Base-by-base conservation (phyloP, 805 yeast species). In the Alloascoidea africana region DNA sequence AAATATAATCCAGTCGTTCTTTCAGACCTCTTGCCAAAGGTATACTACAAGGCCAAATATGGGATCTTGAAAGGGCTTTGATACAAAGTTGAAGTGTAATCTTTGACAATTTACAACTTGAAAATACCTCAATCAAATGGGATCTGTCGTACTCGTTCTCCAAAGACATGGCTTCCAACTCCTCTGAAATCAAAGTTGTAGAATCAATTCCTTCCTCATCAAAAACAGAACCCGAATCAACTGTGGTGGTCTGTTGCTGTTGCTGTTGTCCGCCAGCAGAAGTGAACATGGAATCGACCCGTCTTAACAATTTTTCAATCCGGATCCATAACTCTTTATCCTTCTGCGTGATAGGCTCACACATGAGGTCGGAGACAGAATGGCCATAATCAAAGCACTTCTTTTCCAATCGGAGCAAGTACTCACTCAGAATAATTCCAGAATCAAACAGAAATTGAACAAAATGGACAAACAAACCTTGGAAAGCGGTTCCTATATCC, bases 391-490 rank as follows among this genome's bases (percentile, higher is more conserved):
- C n/a, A 23, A 23, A 23, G n/a, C 30, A 16, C 16, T 23, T 38
- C 5, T n/a, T 19, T 32, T 42, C 45, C 27, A 42, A 32, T 14
- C 45, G 27, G 5, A 14, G 16, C n/a, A 42, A 17, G 14, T 42
- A 42, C 15, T 42, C 45, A 11, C 38, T 27, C 11, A 42, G 36
- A 5, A 59, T 56, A 23, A 59, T 38, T 0, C 55, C 59, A 33
- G 61, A 53, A 38, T 59, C 62, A 18, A 58, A 54, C 6, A 59
- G 42, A 5, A 56, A 51, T 33, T 53, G 46, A 14, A 55, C 36
- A 4, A 59, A 50, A 38, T 58, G 60, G 35, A 59, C 42, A 40
- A 57, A 59, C 13, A 58, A 51, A n/a, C n/a, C n/a, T n/a, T n/a
- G n/a, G n/a, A n/a, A n/a, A n/a, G n/a, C n/a, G n/a, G n/a, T n/a